These are phyloP conservation scores for Oryza australiensis DNA, from an alignment of 176 grass and related monocot genomes.

Conservation along the genomic window DNA sequence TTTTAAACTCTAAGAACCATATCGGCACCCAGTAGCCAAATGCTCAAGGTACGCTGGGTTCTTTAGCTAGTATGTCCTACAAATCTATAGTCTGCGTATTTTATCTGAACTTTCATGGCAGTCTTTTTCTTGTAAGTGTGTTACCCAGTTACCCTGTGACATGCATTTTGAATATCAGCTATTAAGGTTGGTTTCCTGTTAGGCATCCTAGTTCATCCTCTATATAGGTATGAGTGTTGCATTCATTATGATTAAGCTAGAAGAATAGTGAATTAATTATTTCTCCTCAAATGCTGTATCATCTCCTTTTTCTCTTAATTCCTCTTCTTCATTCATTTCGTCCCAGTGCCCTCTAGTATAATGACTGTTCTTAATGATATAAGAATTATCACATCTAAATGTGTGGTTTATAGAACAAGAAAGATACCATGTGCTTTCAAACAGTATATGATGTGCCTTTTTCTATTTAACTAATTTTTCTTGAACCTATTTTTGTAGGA, in stretches of 20 bases:
- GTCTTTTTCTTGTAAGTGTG: background rate
- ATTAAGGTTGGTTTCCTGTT: background rate
- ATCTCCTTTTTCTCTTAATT: background rate
- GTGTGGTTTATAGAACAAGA: slow-evolving; percentile 7
- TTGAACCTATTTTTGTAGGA: slow-evolving; percentile 49
- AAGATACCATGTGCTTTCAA: background rate
- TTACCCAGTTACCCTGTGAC: background rate
- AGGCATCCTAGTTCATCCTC: background rate
- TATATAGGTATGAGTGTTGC: background rate
- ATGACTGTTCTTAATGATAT: background rate
- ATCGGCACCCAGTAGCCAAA: background rate
- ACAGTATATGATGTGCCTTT: background rate
- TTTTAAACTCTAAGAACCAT: background rate
- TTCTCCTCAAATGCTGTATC: background rate
- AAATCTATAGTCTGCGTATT: background rate
- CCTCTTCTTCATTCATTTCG: background rate
- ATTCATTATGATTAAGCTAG: background rate
- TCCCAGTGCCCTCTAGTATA: background rate
- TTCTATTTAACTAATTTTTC: slow-evolving; percentile 11
- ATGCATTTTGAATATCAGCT: background rate
- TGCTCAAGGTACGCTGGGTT: background rate
- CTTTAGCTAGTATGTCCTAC: background rate
- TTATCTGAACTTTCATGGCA: background rate
- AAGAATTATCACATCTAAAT: background rate
- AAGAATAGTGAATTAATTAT: background rate